Evolutionary conservation across 2,329 filamentous ascomycete species (phyloP).

Genomic region (Colletotrichum higginsianum): DNA sequence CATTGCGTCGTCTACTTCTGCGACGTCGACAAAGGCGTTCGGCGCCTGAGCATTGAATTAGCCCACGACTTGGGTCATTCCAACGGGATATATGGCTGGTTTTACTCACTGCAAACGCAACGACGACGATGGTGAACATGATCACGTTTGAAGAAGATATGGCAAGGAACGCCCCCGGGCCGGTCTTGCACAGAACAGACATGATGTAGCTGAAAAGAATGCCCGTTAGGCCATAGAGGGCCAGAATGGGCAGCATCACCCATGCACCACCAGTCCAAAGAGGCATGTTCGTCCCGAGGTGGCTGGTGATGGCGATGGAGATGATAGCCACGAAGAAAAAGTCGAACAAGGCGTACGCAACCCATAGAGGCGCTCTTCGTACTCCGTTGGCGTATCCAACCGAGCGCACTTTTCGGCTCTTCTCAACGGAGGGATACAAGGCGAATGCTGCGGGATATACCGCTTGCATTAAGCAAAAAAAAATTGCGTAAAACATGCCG

Average conservation of each 20-base stretch:
- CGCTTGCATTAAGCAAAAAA: conserved; percentile 6
- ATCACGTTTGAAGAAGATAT: neutral
- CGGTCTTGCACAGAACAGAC: conserved; percentile 12
- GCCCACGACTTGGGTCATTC: neutral
- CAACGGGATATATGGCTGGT: neutral
- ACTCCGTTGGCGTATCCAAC: conserved; percentile 15
- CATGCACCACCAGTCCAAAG: conserved; percentile 1
- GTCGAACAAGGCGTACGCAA: conserved; percentile 21
- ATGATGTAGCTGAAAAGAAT: conserved; percentile 10
- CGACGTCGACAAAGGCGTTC: neutral
- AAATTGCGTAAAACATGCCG: neutral
- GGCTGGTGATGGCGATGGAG: neutral
- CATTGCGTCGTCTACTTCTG: neutral
- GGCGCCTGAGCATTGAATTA: neutral
- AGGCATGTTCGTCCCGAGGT: neutral
- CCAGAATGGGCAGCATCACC: conserved; percentile 13
- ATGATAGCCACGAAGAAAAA: conserved; percentile 29
- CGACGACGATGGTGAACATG: neutral
- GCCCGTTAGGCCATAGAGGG: conserved; percentile 7
- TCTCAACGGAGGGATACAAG: conserved; percentile 18
- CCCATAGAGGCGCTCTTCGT: conserved; percentile 9
- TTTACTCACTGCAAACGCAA: neutral
- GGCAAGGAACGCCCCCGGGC: neutral
- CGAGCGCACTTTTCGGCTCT: neutral
- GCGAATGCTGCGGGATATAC: conserved; percentile 5